Evolutionary conservation across 257 asterid species (phyloP).

Genomic region (Ballota nigra): DNA sequence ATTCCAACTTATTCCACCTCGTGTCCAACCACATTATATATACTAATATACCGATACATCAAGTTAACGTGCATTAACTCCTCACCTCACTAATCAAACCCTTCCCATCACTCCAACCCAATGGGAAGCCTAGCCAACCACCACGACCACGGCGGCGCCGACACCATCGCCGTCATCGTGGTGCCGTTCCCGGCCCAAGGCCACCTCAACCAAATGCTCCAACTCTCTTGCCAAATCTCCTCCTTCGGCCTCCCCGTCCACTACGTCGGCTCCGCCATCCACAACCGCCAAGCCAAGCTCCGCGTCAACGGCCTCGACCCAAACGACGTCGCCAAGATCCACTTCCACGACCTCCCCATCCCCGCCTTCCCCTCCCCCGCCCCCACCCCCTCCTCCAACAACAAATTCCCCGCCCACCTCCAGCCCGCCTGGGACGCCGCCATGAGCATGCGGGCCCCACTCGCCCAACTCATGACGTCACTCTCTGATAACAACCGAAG

Average conservation of each 20-base stretch:
- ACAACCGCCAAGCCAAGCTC: constrained; percentile 41
- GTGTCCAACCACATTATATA: too few relatives aligned
- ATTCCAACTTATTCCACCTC: too few relatives aligned
- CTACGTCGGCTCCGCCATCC: constrained; percentile 34
- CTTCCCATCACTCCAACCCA: neutral
- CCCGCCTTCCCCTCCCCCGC: constrained; percentile 25
- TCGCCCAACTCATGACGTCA: constrained; percentile 11
- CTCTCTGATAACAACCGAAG: neutral
- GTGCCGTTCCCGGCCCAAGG: constrained; percentile 43
- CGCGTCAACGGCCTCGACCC: constrained; percentile 37
- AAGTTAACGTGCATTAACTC: neutral
- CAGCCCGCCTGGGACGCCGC: constrained; percentile 43
- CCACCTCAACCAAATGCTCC: constrained; percentile 40
- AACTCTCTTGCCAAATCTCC: constrained; percentile 37
- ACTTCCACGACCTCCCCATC: constrained; percentile 37
- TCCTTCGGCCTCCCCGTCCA: constrained; percentile 30
- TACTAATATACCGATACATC: too few relatives aligned
- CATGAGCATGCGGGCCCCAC: constrained; percentile 29
- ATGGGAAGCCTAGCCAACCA: constrained; percentile 22
- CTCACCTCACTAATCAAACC: neutral
- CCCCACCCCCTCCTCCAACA: constrained; percentile 12
- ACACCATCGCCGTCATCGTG: constrained; percentile 8
- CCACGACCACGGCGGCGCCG: neutral
- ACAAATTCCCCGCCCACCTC: constrained; percentile 38
- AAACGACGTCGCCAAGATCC: constrained; percentile 25